Conservation (phyloP, 495 filamentous ascomycete genomes). For the Podospora fimiseda region DNA sequence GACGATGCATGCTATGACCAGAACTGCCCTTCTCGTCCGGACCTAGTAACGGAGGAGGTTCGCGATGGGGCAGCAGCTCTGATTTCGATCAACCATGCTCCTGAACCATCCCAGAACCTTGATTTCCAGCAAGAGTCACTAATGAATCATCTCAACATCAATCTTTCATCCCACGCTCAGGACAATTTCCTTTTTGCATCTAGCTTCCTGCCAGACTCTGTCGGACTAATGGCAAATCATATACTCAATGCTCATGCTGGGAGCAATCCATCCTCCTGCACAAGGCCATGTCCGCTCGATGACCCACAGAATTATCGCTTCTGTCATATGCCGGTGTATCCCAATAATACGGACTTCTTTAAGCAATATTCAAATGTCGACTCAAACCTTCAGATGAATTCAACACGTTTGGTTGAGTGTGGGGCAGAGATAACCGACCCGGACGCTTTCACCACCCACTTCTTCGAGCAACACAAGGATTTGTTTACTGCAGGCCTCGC, state of each 20-base stretch:
- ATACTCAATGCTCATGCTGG: constrained; percentile 22
- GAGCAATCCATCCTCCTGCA: constrained; percentile 17
- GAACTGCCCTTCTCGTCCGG: constrained; percentile 22
- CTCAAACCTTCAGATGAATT: constrained; percentile 12
- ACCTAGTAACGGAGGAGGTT: constrained; percentile 18
- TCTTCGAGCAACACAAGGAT: constrained; percentile 23
- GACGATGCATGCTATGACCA: constrained; percentile 31
- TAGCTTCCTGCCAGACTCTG: constrained; percentile 7
- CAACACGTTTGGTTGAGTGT: constrained; percentile 20
- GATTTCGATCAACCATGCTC: constrained; percentile 29
- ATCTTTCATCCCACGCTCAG: constrained; percentile 9
- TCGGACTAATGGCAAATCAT: constrained; percentile 26
- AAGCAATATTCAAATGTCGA: constrained; percentile 13
- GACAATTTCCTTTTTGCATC: constrained; percentile 12
- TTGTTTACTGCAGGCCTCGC: constrained; percentile 12
- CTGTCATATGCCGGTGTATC: constrained; percentile 25
- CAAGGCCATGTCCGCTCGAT: constrained; percentile 24
- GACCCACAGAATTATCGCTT: constrained; percentile 21
- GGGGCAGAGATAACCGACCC: constrained; percentile 23
- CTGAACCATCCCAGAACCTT: constrained; percentile 13
- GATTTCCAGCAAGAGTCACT: constrained; percentile 11
- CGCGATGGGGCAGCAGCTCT: constrained; percentile 28
- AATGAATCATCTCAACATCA: constrained; percentile 14
- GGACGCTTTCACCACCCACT: constrained; percentile 26
- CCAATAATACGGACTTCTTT: constrained; percentile 13